Base-by-base conservation (phyloP, 495 filamentous ascomycete species). In the Aspergillus biplanus region DNA sequence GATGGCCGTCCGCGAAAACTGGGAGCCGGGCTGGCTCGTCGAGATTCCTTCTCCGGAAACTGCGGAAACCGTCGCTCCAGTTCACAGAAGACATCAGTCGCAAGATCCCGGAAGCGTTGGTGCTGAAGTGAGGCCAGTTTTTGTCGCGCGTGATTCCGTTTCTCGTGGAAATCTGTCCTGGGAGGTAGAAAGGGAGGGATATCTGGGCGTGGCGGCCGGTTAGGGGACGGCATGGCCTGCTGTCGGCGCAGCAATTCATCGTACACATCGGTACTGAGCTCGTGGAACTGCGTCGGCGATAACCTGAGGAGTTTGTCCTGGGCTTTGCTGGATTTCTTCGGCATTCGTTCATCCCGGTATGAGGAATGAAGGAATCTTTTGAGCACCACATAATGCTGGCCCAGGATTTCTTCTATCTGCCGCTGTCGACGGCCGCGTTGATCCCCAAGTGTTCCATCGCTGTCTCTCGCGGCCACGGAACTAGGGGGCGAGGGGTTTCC, bases 231-330 rank as follows among this genome's bases (percentile, higher is more conserved):
- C 80, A 80, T 67, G 37, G 86, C 81, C 67, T 86, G 83, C 73
- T 97, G 92, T 61, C 95, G 87, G 39, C 95, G 90, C 64, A 95
- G 84, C 48, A 97, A 80, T 75, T 99, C 95, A 74, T 99, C 95
- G 75, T 92, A 98, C 35, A 99, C 95, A 74, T 99, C 95, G 21
- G 94, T 98, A 71, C 92, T 97, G 21, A 99, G 82, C 78, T 99
- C 95, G 71, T 96, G 91, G 72, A 99, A 99, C 71, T 99, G 95
- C 31, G 93, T 92, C 9, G 89, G 80, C 1, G 92, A 96, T 39
- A 99, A 80, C 52, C 94, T 86, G 54, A 97, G 83, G 49, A 98
- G 81, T 78, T 99, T 99, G 75, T 97, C 95, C 55, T 92, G 85
- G 46, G 95, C 95, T 73, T 90, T 89, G 75, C 94, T 96, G 32